Evolutionary conservation across 164 flowering plant genomes (phyloP).

Genomic region (Protea cynaroides): DNA sequence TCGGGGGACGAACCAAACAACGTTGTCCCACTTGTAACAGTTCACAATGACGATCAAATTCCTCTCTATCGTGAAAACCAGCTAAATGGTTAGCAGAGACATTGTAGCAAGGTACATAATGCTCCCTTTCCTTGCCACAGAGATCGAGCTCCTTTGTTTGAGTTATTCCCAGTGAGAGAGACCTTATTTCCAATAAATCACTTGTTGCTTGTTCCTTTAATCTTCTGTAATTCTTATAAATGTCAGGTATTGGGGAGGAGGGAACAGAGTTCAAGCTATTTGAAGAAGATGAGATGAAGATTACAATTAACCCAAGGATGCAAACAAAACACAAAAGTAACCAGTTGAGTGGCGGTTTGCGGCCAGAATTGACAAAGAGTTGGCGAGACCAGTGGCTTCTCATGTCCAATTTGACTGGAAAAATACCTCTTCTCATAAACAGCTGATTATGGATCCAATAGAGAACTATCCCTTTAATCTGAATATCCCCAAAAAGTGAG

Average conservation of each 20-base stretch:
- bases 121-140: conserved; percentile 83
- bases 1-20: conserved; percentile 84
- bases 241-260: conserved; percentile 30
- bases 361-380: conserved; percentile 38
- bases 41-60: conserved; percentile 92
- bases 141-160: conserved; percentile 49
- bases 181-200: conserved; percentile 65
- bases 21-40: conserved; percentile 27
- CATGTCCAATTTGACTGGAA: conserved; percentile 47
- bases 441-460: conserved; percentile 7
- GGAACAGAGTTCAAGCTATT: conserved; percentile 32
- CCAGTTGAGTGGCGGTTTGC: conserved; percentile 60
- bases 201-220: conserved; percentile 65
- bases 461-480: conserved; percentile 4
- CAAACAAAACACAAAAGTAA: conserved; percentile 55
- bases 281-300: conserved; percentile 55
- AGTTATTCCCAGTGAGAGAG: conserved; percentile 40
- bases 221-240: conserved; percentile 61
- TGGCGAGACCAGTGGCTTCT: conserved; percentile 67
- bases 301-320: conserved; percentile 48
- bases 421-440: conserved; percentile 10
- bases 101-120: conserved; percentile 85
- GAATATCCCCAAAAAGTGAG: conserved; percentile 24
- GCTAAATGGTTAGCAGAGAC: conserved; percentile 55
- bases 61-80: conserved; percentile 77